Base-by-base conservation (phyloP, 441 rosid genomes). In the Macaranga tanarius region DNA sequence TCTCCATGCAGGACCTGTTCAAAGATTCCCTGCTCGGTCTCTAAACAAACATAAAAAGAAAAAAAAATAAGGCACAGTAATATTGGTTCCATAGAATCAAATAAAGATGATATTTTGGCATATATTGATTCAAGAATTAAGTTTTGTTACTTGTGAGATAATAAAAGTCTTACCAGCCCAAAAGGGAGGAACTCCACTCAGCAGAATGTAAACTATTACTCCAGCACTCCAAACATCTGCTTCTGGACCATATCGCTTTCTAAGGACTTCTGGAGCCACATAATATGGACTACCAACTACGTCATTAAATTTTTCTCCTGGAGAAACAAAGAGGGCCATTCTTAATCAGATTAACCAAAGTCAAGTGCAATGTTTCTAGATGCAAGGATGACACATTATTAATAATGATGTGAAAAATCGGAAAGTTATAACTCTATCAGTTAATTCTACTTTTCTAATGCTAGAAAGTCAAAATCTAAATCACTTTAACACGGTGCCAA, bases 191-290 rank as follows among this genome's bases (percentile, higher is more conserved):
- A 94, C 99, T 69, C 99, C 99, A 59, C 97, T 90, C 76, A 94
- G 83, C 48, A 94, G 84, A 75, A 94, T 94, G 84, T 90, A 94
- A 73, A 92, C 83, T 68, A 94, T 92, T 58, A 95, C 94, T 77
- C 99, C 99, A 66, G 97, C 99, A 85, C 99, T 95, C 99, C 99
- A 92, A 12, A 95, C 99, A 83, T 95, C 99, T 62, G 97, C 86
- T 84, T 95, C 97, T 58, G 88, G 94, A 75, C 97, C 97, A 69
- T 95, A 95, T 62, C 77, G 89, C 81, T 95, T 95, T 77, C 79
- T 83, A 73, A 95, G 85, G 80, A 95, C 92, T 88, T 95, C 99
- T 40, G 99, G 99, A 50, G 99, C 99, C 55, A 95, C 97, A 67
- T 95, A 95, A 67, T 95, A 95, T 13, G 99, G 99, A 80, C 99